These are phyloP conservation scores for Globisporangium abappressorium DNA, from an alignment of 352 stramenopile genomes.

Conservation along the genomic window DNA sequence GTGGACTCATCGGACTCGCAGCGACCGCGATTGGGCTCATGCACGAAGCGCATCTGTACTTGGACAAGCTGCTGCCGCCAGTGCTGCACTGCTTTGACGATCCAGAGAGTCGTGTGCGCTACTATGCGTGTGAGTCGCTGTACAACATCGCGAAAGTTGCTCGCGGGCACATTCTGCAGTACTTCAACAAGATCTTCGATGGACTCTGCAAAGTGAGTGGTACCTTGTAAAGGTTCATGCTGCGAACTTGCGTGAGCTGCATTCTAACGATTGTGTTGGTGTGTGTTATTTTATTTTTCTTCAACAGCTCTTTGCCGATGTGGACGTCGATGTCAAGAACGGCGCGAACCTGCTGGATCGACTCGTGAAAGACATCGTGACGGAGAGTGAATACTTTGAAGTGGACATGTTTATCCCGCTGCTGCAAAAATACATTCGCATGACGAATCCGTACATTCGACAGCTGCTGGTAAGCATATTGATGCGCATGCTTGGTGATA, in stretches of 20 bases:
- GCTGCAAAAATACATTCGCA: conserved; percentile 98
- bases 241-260: too few species aligned
- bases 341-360: conserved; percentile 86
- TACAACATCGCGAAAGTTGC: conserved; percentile 99
- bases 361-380: conserved; percentile 99
- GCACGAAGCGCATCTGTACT: conserved; percentile 87
- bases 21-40: conserved; percentile 97
- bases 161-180: conserved; percentile 92
- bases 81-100: conserved; percentile 99
- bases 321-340: conserved; percentile 99
- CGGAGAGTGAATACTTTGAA: conserved; percentile 97
- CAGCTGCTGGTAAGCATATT: conserved; percentile 86
- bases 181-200: conserved; percentile 99
- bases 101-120: conserved; percentile 95
- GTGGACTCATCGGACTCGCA: conserved; percentile 97
- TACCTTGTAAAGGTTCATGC: too few species aligned
- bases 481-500: background rate
- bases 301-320: conserved; percentile 97
- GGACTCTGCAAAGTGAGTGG: conserved; percentile 74
- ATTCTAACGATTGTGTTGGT: background rate
- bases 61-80: conserved; percentile 94
- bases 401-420: conserved; percentile 99
- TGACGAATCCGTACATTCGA: conserved; percentile 99
- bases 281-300: background rate
- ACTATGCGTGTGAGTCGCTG: conserved; percentile 99